Evolutionary conservation across 768 basidiomycete species (phyloP).

Genomic region (Hirschioporus abietinus): DNA sequence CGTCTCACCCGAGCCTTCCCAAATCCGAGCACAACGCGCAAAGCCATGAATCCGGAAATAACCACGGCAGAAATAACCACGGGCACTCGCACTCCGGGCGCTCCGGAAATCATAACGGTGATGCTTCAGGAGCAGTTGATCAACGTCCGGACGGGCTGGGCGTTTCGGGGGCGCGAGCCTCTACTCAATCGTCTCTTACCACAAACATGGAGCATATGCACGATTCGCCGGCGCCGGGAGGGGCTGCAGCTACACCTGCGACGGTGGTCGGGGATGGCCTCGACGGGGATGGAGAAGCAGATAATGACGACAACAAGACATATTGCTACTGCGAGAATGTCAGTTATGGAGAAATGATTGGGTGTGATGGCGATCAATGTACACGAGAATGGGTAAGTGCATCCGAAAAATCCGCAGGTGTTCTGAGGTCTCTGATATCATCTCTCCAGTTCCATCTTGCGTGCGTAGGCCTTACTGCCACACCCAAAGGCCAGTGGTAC

Average conservation of each 20-base stretch:
- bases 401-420: slow-evolving; percentile 9
- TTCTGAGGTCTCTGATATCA: slow-evolving; percentile 10
- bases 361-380: slow-evolving; percentile 79
- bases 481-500: slow-evolving; percentile 72
- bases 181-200: slow-evolving; percentile 24
- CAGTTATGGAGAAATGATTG: slow-evolving; percentile 94
- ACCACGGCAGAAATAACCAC: slow-evolving; percentile 3
- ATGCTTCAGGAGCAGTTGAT: neutral
- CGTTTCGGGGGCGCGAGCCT: slow-evolving; percentile 26
- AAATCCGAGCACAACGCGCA: slow-evolving; percentile 32
- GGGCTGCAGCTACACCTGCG: slow-evolving; percentile 24
- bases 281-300: slow-evolving; percentile 51
- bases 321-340: slow-evolving; percentile 85
- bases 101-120: slow-evolving; percentile 5
- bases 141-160: slow-evolving; percentile 33
- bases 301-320: slow-evolving; percentile 49
- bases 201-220: slow-evolving; percentile 16
- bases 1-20: slow-evolving; percentile 52
- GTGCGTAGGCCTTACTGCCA: slow-evolving; percentile 62
- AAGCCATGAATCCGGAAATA: slow-evolving; percentile 7
- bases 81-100: slow-evolving; percentile 15
- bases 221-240: slow-evolving; percentile 28
- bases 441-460: slow-evolving; percentile 66
- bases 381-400: slow-evolving; percentile 84
- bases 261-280: slow-evolving; percentile 35